These are phyloP conservation scores for Malus domestica DNA, from an alignment of 306 rosid genomes.

Conservation along the genomic window DNA sequence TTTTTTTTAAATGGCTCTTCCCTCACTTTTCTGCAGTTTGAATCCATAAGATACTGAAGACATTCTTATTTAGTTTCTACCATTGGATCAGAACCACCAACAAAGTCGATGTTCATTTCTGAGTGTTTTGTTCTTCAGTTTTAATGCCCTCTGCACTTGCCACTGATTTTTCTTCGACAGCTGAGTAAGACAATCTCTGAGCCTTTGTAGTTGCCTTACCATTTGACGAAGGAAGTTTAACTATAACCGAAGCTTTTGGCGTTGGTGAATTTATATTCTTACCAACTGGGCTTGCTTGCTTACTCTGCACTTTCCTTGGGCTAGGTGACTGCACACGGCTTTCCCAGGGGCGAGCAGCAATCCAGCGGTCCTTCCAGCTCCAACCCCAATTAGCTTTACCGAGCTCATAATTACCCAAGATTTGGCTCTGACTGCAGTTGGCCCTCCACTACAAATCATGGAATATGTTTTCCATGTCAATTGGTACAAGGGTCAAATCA, in stretches of 20 bases:
- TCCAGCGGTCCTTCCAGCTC: conserved; percentile 99
- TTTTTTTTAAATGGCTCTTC: conserved; percentile 12
- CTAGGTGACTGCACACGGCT: conserved; percentile 47
- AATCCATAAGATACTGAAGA: conserved; percentile 19
- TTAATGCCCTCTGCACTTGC: conserved; percentile 31
- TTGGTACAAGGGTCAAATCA: conserved; percentile 8
- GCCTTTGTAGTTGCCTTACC: conserved; percentile 46
- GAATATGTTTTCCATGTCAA: conserved; percentile 23
- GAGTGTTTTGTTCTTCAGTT: conserved; percentile 21
- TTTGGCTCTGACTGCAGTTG: conserved; percentile 69
- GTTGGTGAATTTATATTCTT: conserved; percentile 39
- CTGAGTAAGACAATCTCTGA: conserved; percentile 65
- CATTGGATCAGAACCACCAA: conserved; percentile 19
- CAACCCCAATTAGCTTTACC: conserved; percentile 92
- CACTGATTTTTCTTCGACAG: conserved; percentile 34
- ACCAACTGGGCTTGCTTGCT: conserved; percentile 45
- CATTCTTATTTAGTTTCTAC: conserved; percentile 13
- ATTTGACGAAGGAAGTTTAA: conserved; percentile 34
- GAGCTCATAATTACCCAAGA: conserved; percentile 61
- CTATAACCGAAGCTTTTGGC: conserved; percentile 36
- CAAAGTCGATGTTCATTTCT: conserved; percentile 18
- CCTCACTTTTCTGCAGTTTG: conserved; percentile 20
- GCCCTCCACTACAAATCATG: conserved; percentile 83
- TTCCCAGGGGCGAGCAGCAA: conserved; percentile 99
- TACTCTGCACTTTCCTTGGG: conserved; percentile 46